Evolutionary conservation across 306 rosid species (phyloP), one percentile per base, ranked within the genome.

Genomic region (Aeschynomene evenia): DNA sequence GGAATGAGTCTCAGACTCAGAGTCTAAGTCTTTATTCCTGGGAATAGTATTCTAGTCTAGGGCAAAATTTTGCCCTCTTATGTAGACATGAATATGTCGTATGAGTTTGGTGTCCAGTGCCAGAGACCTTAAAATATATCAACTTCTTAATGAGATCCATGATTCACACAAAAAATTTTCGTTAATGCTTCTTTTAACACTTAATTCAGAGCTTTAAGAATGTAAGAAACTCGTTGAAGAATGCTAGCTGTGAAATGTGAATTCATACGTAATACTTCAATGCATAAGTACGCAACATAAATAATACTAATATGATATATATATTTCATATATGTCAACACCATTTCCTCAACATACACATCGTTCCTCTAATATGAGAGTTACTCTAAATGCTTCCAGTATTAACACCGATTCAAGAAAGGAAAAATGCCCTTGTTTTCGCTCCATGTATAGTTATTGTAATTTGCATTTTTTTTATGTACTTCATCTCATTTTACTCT

Each of bases 101-200:
- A 15, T 1, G 7, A 26, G 50, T 48, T 66, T 46, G 62, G 34
- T 36, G 43, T 59, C 11, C 63, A 68, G 49, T 59, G 64, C 50
- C 20, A n/a, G 40, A 54, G 56, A 74, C 29, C 20, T 54, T 19
- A 64, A 64, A 43, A 54, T 53, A 18, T 66, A 33, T n/a, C n/a
- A n/a, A n/a, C n/a, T 3, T 48, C 24, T 13, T 26, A 18, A 0
- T 49, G 33, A 29, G 21, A 33, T 50, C 22, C 72, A 18, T 28
- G 20, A 29, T 49, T 19, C 21, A 50, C 31, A n/a, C n/a, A n/a
- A 33, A 33, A 33, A 20, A 7, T 2, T 39, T 4, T 50, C 13
- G 21, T 33, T 50, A 8, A 13, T 10, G 14, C 14, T 13, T 55
- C n/a, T 7, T 49, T 4, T 50, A 29, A 24, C n/a, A n/a, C n/a